A percentile compares a stretch with the other conserved stretches of the same genome.
phyloP scores from a whole-genome alignment of 495 filamentous ascomycete genomes.

The Barbatosphaeria neglecta region DNA sequence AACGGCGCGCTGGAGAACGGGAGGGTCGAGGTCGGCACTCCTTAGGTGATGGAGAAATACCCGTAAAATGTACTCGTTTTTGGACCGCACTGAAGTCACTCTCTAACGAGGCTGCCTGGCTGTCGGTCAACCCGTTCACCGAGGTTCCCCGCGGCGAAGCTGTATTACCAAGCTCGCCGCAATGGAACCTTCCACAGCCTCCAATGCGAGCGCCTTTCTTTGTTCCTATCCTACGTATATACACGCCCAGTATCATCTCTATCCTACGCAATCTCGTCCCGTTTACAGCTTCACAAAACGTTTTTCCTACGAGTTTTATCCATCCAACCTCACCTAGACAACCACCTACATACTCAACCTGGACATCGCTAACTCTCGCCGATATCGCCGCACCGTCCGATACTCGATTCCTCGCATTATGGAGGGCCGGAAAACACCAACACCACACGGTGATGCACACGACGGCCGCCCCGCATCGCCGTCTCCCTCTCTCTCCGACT shows the following conservation, averaged over 20 bases:
- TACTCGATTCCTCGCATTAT: not conserved
- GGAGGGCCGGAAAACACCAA: not conserved
- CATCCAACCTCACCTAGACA: too few relatives aligned
- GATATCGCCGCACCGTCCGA: too few relatives aligned
- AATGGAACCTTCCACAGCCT: not conserved
- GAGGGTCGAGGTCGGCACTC: not conserved
- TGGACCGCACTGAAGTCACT: too few relatives aligned
- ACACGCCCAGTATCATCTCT: too few relatives aligned
- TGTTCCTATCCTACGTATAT: too few relatives aligned
- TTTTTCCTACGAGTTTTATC: too few relatives aligned
- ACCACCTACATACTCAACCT: not conserved
- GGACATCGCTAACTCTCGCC: too few relatives aligned
- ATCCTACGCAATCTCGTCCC: too few relatives aligned
- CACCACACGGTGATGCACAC: not conserved
- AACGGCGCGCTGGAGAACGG: not conserved
- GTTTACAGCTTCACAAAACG: too few relatives aligned
- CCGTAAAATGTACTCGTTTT: not conserved
- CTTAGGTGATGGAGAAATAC: not conserved
- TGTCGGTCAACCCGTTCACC: not conserved
- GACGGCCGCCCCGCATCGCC: not conserved
- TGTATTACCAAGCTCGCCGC: not conserved
- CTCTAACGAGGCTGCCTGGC: not conserved
- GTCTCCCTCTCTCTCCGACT: not conserved
- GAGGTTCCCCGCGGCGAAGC: not conserved
- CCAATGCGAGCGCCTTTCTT: not conserved